phyloP scores from a whole-genome alignment of 306 rosid genomes.

The Glycine tomentella region DNA sequence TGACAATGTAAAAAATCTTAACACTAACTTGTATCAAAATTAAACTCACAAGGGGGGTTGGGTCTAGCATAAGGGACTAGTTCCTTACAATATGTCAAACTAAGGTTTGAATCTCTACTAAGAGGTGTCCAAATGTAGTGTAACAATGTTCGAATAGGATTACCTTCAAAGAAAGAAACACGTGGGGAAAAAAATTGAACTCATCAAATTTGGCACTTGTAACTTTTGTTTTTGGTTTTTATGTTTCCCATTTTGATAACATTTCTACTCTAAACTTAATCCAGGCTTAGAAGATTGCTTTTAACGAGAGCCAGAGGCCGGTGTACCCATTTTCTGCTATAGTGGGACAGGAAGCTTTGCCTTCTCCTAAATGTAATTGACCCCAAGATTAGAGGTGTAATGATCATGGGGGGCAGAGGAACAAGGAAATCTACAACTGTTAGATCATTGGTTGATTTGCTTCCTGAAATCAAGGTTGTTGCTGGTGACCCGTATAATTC shows the following conservation, averaged over 20 bases:
- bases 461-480: slow-evolving; percentile 86
- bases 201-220: too few relatives aligned
- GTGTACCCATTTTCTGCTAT: slow-evolving; percentile 93
- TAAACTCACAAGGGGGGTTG: too few relatives aligned
- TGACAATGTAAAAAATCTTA: too few relatives aligned
- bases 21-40: too few relatives aligned
- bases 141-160: too few relatives aligned
- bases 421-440: slow-evolving; percentile 92
- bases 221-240: not conserved
- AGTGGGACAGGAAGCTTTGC: slow-evolving; percentile 95
- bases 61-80: too few relatives aligned
- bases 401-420: slow-evolving; percentile 99
- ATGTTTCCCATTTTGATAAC: not conserved
- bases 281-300: slow-evolving; percentile 62
- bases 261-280: slow-evolving; percentile 38
- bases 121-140: too few relatives aligned
- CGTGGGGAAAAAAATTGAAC: too few relatives aligned
- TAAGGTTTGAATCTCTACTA: too few relatives aligned
- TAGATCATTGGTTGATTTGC: slow-evolving; percentile 89
- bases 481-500: slow-evolving; percentile 90
- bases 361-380: slow-evolving; percentile 93
- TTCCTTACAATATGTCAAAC: too few relatives aligned
- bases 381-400: slow-evolving; percentile 96
- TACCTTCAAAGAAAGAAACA: too few relatives aligned
- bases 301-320: slow-evolving; percentile 70